These are phyloP conservation scores for Sicyos baderoa DNA, from an alignment of 306 rosid genomes.

Conservation along the genomic window DNA sequence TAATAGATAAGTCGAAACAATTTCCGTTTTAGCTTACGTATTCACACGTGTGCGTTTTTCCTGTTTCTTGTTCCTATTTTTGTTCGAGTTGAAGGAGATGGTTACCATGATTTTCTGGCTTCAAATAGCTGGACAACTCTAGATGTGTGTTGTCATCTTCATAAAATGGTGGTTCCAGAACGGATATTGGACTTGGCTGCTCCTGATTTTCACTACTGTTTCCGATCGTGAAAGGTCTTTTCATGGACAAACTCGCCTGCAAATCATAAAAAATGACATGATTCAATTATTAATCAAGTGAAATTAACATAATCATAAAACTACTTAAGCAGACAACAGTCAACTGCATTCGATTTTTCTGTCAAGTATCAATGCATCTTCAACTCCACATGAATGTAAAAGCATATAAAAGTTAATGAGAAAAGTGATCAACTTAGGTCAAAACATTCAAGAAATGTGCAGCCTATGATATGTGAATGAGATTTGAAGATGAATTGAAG, in stretches of 20 bases:
- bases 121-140: slow-evolving; percentile 36
- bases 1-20: not conserved
- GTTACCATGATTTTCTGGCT: slow-evolving; percentile 40
- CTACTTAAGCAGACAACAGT: not conserved
- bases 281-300: not conserved
- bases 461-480: not conserved
- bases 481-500: not conserved
- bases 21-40: not conserved
- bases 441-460: not conserved
- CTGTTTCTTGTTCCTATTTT: not conserved
- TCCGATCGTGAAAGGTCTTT: slow-evolving; percentile 37
- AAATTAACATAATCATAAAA: not conserved
- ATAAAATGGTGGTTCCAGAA: slow-evolving; percentile 59
- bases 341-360: not conserved
- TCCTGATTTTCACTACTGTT: slow-evolving; percentile 50
- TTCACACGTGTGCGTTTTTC: not conserved
- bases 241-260: slow-evolving; percentile 49
- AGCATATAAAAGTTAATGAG: not conserved
- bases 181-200: slow-evolving; percentile 90
- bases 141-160: slow-evolving; percentile 50
- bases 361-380: not conserved
- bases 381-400: not conserved
- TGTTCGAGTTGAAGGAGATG: no score
- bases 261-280: slow-evolving; percentile 21
- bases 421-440: not conserved